Percentiles rank a stretch among this genome's conserved stretches.
These are phyloP conservation scores for Porodaedalea pini DNA, from an alignment of 1,284 basidiomycete genomes.

Conservation along the genomic window DNA sequence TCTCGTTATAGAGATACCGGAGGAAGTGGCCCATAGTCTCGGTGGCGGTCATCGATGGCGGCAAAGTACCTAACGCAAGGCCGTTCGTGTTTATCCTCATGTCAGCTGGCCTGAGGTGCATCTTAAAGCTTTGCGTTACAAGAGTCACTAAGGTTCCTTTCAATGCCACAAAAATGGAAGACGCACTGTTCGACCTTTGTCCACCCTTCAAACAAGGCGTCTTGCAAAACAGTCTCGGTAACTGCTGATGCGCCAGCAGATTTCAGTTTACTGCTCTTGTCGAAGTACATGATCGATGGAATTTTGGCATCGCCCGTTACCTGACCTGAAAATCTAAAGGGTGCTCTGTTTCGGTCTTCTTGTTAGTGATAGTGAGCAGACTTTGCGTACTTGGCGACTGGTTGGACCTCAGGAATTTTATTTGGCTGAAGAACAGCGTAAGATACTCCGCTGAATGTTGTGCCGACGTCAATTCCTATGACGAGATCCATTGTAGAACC, in stretches of 20 bases:
- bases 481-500: conserved; percentile 1
- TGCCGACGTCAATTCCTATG: conserved; percentile 14
- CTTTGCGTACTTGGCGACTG: neutral
- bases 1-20: conserved; percentile 65
- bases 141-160: conserved; percentile 8
- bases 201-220: conserved; percentile 72
- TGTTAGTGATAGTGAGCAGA: no score
- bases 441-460: conserved; percentile 11
- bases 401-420: neutral
- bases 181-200: conserved; percentile 67
- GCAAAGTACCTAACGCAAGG: conserved; percentile 63
- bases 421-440: conserved; percentile 2
- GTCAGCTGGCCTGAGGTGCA: conserved; percentile 60
- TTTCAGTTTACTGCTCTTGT: conserved; percentile 53
- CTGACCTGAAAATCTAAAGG: conserved; percentile 3
- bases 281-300: conserved; percentile 70
- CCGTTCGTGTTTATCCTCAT: conserved; percentile 79
- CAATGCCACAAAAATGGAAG: neutral
- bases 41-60: conserved; percentile 56
- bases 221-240: conserved; percentile 46
- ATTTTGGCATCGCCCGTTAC: conserved; percentile 76
- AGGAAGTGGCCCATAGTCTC: conserved; percentile 76
- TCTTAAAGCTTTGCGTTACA: conserved; percentile 64
- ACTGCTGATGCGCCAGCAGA: conserved; percentile 76
- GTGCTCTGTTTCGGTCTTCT: conserved; percentile 39